A percentile compares a stretch with the other conserved stretches of the same genome.
Conservation (phyloP, 129 eudicot species). For the Flaveria linearis region DNA sequence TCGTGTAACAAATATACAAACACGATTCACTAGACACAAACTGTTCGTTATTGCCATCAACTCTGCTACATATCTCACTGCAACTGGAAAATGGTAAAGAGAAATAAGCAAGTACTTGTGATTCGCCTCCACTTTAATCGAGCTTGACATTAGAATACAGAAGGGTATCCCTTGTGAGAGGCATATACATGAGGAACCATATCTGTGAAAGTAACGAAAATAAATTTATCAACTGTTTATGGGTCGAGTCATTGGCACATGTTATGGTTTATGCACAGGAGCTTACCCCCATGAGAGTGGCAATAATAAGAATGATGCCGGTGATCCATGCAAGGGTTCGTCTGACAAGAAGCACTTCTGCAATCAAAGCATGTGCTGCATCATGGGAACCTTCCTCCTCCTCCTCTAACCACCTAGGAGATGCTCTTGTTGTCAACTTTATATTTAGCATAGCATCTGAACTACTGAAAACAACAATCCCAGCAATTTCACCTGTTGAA, state of each 20-base stretch:
- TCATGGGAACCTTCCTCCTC: constrained; percentile 41
- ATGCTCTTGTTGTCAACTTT: constrained; percentile 42
- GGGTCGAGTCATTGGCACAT: neutral
- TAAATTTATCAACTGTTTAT: neutral
- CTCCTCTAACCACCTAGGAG: constrained; percentile 60
- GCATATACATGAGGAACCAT: constrained; percentile 75
- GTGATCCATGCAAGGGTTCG: constrained; percentile 84
- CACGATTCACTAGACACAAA: constrained; percentile 6
- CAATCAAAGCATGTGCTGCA: constrained; percentile 29
- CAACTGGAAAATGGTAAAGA: neutral
- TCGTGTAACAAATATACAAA: constrained; percentile 1
- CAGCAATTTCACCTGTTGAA: constrained; percentile 75
- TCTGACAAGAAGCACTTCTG: constrained; percentile 70
- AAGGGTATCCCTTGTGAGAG: constrained; percentile 95
- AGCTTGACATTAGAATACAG: constrained; percentile 94
- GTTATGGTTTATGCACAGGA: neutral
- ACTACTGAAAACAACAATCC: constrained; percentile 47
- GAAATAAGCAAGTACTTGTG: neutral
- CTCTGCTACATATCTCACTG: neutral
- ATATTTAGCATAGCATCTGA: constrained; percentile 46
- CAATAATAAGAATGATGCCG: constrained; percentile 70
- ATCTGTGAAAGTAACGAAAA: constrained; percentile 44
- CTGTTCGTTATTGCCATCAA: neutral
- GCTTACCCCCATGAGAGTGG: constrained; percentile 90
- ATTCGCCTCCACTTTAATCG: constrained; percentile 41